Base-by-base conservation (phyloP, 2,329 filamentous ascomycete genomes). In the Aspergillus spinulosporus region DNA sequence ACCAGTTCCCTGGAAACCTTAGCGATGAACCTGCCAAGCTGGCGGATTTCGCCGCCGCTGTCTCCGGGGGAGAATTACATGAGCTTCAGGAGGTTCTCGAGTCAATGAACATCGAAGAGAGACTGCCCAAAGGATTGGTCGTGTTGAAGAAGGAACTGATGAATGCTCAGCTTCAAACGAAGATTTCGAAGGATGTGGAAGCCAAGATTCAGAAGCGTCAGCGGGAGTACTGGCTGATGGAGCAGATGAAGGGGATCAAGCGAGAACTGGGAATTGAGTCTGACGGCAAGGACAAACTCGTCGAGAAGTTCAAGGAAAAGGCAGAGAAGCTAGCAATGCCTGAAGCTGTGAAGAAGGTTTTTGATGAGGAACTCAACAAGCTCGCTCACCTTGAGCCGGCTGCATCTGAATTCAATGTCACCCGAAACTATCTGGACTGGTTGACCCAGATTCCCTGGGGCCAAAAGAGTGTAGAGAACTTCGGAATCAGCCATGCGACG, bases 191-290 rank as follows among this genome's bases (percentile, higher is more conserved):
- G 76, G 94, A 99, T 69, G 95, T 99, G 14, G 94, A 97, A 73
- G 91, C 85, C 69, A 97, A 96, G 76, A 97, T 99, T 52, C 92
- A 92, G 66, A 97, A 99, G 77, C 88, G 93, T 31, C 94, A 99
- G 73, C 87, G 94, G 51, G 94, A 99, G 71, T 99, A 97, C 77
- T 97, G 92, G 90, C 80, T 99, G 46, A 95, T 96, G 91, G 94
- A 99, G 76, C 95, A 99, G 74, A 96, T 99, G 92, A 97, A 97
- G 80, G 94, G 92, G 28, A 99, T 99, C 69, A 88, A 91, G 57
- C 85, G 94, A 57, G 94, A 99, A 75, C 84, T 99, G 48, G 94
- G 95, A 21, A 90, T 99, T 52, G 95, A 99, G 72, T 96, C 91
- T 4, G 94, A 99, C 69, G 94, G 95, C 62, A 99, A 97, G 76